Base-by-base conservation (phyloP, 257 asterid genomes). In the Scutellaria minor region DNA sequence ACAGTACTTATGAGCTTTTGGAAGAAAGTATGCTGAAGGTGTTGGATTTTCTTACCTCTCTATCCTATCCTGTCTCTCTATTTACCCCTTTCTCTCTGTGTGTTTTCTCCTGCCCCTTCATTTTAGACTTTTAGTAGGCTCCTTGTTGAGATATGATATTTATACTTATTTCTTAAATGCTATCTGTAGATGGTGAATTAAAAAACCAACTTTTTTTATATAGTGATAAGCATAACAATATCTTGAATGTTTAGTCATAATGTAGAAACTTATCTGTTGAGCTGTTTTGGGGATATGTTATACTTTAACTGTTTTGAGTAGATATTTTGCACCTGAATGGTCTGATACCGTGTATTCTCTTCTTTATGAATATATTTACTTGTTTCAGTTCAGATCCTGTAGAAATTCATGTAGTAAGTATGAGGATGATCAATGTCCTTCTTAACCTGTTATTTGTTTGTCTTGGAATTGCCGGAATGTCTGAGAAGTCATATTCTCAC, bases 11-110 rank as follows among this genome's bases (percentile, higher is more conserved):
- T 68, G 99, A 94, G 85, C 66, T 87, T 67, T 83, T 94, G 81
- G 97, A 94, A 85, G 97, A 94, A 81, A 91, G 92, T 80, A 82
- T 94, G 85, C 78, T 88, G 79, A 88, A 94, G 97, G 99, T 89
- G 44, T 66, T 86, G 68, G 55, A 45, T 73, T 20, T 24, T 79
- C 54, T 64, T 42, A 70, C 52, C 65, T 63, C 9, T 46, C 37
- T 22, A 9, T 44, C 6, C 42, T 50, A 13, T 48, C 48, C 39
- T 50, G 6, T 22, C 0, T 63, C 55, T 18, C 11, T 40, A 31
- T 31, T 2, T 31, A 31, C 37, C 37, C 37, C 37, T 31, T 31
- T 75, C 10, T 66, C 27, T 37, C 12, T 37, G n/a, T 5, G 27
- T 46, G 39, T 46, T 45, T 57, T 58, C 54, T 47, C 44, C 42